A percentile compares a stretch with the other conserved stretches of the same genome.
phyloP scores from a whole-genome alignment of 202 grass and related monocot species.

The Panicum hallii region DNA sequence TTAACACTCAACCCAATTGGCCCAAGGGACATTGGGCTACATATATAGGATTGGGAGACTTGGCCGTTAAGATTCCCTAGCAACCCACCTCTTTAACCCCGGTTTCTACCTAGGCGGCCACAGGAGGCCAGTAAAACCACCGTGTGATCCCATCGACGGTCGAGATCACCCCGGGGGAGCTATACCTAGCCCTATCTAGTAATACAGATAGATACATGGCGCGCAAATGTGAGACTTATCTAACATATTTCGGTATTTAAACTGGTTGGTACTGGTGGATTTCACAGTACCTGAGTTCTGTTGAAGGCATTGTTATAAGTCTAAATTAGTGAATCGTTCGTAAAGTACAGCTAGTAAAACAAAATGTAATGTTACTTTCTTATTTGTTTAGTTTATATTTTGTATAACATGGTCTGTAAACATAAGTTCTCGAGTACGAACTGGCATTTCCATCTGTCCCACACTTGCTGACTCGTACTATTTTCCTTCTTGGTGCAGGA shows the following conservation, averaged over 20 bases:
- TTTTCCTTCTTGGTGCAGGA: conserved; percentile 57
- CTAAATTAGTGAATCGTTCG: conserved; percentile 18
- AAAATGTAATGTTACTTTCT: conserved; percentile 17
- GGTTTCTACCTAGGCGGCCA: too few species aligned
- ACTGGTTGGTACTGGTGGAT: conserved; percentile 28
- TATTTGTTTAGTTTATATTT: not conserved
- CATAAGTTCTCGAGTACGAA: conserved; percentile 36
- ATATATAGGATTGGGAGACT: too few species aligned
- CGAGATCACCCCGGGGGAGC: too few species aligned
- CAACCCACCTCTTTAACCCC: too few species aligned
- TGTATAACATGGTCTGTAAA: conserved; percentile 7
- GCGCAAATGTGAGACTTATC: too few species aligned
- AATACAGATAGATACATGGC: too few species aligned
- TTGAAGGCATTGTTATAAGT: conserved; percentile 16
- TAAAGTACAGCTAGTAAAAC: not conserved
- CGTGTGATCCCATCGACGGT: too few species aligned
- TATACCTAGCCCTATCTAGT: too few species aligned
- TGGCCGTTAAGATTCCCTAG: too few species aligned
- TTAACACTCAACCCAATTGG: too few species aligned
- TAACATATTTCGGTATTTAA: not conserved
- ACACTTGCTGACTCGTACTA: conserved; percentile 1
- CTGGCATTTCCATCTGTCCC: not conserved
- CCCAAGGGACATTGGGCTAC: too few species aligned
- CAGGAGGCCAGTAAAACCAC: too few species aligned
- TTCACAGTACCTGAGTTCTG: not conserved